Conservation (phyloP, 148 eudicot species). For the Linanthus parryae region DNA sequence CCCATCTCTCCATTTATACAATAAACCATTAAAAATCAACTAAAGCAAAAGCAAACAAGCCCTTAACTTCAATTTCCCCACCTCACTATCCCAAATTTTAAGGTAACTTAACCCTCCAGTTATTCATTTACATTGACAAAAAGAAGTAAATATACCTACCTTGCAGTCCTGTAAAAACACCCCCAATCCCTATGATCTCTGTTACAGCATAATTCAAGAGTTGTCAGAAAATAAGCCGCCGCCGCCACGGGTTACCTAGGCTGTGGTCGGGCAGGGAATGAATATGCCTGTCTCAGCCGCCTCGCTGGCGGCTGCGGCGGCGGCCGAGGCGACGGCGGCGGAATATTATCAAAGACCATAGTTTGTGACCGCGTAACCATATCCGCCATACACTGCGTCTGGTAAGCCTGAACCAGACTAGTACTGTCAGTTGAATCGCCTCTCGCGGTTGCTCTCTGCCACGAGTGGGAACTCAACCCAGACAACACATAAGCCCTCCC, state of each 20-base stretch:
- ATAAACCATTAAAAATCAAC: neutral
- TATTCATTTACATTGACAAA: constrained; percentile 6
- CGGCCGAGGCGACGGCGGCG: constrained; percentile 18
- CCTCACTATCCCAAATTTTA: neutral
- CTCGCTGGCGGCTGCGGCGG: constrained; percentile 8
- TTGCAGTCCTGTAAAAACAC: neutral
- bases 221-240: neutral
- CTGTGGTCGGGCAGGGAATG: constrained; percentile 17
- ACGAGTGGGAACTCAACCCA: constrained; percentile 47
- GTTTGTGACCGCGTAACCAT: constrained; percentile 42
- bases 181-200: neutral
- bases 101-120: neutral
- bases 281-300: constrained; percentile 5
- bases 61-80: neutral
- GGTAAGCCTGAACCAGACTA: constrained; percentile 25
- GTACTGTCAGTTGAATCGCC: constrained; percentile 36
- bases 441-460: constrained; percentile 51
- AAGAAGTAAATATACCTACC: neutral
- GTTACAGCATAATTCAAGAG: neutral
- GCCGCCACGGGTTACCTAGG: constrained; percentile 22
- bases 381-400: constrained; percentile 35
- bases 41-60: constrained; percentile 5
- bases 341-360: constrained; percentile 17
- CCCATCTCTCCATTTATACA: constrained; percentile 7
- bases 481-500: constrained; percentile 47